Percentiles rank a stretch among this genome's conserved stretches.
Evolutionary conservation across 2,329 filamentous ascomycete species (phyloP).

Genomic region (Zarea fungicola): DNA sequence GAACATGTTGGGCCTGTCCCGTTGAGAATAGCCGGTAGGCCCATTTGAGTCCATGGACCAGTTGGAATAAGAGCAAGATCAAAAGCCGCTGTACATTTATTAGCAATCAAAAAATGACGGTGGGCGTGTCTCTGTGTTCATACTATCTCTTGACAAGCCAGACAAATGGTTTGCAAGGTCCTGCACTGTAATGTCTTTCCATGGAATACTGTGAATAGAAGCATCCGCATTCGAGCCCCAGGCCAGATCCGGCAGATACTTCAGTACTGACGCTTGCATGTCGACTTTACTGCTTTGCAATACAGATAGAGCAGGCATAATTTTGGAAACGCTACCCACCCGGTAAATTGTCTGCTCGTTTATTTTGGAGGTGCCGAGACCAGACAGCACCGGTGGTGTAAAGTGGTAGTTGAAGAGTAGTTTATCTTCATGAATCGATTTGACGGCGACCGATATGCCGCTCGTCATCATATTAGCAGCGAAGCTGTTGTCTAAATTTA

Average conservation of each 20-base stretch:
- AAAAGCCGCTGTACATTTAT: slow-evolving; percentile 23
- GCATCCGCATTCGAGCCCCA: slow-evolving; percentile 21
- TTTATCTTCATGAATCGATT: slow-evolving; percentile 35
- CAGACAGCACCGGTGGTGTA: slow-evolving; percentile 29
- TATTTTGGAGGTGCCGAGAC: slow-evolving; percentile 21
- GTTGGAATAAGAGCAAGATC: slow-evolving; percentile 27
- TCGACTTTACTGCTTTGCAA: slow-evolving; percentile 26
- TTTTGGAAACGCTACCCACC: slow-evolving; percentile 31
- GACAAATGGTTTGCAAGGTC: slow-evolving; percentile 41
- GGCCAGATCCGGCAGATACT: slow-evolving; percentile 37
- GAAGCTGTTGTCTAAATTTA: slow-evolving; percentile 23
- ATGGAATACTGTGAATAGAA: slow-evolving; percentile 31
- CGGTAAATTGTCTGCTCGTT: slow-evolving; percentile 29
- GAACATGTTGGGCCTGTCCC: slow-evolving; percentile 27
- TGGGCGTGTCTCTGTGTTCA: too few species aligned
- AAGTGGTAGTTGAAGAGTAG: slow-evolving; percentile 35
- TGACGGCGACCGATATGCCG: slow-evolving; percentile 34
- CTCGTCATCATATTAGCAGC: slow-evolving; percentile 25
- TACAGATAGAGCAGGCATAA: slow-evolving; percentile 28
- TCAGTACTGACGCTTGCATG: slow-evolving; percentile 38
- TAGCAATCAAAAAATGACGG: not conserved
- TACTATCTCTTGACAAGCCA: slow-evolving; percentile 36
- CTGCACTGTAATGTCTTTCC: slow-evolving; percentile 43
- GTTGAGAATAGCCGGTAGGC: slow-evolving; percentile 27
- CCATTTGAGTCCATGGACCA: slow-evolving; percentile 24